phyloP scores from a whole-genome alignment of 78 protist genomes.

The Dictyostelium purpureum region DNA sequence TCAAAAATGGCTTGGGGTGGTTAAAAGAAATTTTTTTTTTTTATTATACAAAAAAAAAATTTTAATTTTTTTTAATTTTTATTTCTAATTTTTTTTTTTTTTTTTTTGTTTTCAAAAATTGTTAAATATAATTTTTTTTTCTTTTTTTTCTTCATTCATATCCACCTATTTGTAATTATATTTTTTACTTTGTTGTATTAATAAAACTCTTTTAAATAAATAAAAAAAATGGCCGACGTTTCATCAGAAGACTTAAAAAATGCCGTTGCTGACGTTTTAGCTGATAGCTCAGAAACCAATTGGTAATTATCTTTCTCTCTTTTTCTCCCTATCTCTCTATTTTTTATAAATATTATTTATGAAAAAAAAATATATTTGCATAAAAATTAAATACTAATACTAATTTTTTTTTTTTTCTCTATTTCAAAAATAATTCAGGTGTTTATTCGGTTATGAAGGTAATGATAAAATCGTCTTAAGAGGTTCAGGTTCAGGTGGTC shows the following conservation, averaged over 20 bases:
- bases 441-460: constrained; percentile 68
- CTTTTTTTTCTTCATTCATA: background rate
- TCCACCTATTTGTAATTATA: background rate
- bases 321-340: too few species aligned
- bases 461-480: constrained; percentile 21
- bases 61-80: too few species aligned
- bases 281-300: constrained; percentile 60
- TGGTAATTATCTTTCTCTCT: constrained; percentile 51
- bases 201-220: background rate
- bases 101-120: background rate
- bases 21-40: too few species aligned
- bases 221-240: constrained; percentile 79
- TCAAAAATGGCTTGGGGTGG: too few species aligned
- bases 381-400: background rate
- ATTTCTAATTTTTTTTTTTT: background rate
- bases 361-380: background rate
- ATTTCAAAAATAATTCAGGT: constrained; percentile 11
- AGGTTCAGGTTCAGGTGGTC: constrained; percentile 53
- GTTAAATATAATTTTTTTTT: background rate
- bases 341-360: background rate
- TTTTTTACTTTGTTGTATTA: background rate
- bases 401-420: background rate
- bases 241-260: constrained; percentile 42
- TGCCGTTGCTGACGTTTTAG: constrained; percentile 47
- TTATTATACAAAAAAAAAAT: too few species aligned